Evolutionary conservation across 179 eudicot genomes (phyloP), one percentile per base, ranked within the genome.

Genomic region (Nepenthes alata): DNA sequence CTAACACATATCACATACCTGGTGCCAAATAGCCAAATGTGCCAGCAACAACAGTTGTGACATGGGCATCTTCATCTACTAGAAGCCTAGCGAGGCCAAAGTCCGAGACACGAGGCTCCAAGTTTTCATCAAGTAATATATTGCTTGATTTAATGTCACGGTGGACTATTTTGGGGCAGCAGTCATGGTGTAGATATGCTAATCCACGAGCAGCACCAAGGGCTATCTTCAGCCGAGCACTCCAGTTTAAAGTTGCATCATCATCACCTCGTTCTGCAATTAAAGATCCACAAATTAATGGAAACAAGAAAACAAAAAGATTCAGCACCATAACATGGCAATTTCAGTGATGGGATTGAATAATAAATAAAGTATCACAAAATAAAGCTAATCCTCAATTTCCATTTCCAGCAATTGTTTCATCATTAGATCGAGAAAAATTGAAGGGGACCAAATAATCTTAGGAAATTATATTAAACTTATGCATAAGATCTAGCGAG

Each of bases 1-100:
- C 25, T 25, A 25, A 25, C 25, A 25, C 25, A 25, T n/a, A 63
- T 15, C 50, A 72, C 74, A 15, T 62, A 85, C 96, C 96, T 67
- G 96, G 94, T 65, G 96, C 94, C 68, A 89, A 72, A 75, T 89
- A 89, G 54, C 96, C 96, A 63, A 89, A 86, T 68, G 91, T 89
- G 58, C 96, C 96, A 45, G 96, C 96, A 66, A 89, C 94, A 50
- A 89, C 88, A 8, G 96, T 89, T 3, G 96, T 89, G 55, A 89
- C 84, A 78, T 89, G 96, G 53, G 91, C 82, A 55, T 86, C 91
- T 78, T 89, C 94, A 45, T 89, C 96, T 35, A 84, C 86, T 64
- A 89, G 74, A 63, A 89, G 88, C 73, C 86, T 89, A 13, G 94
- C 96, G 50, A 89, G 90, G 48, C 94, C 96, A 73, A 84, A 89